Evolutionary conservation across 345 rosid species (phyloP), one percentile per base, ranked within the genome.

Genomic region (Eucalyptus sideroxylon): DNA sequence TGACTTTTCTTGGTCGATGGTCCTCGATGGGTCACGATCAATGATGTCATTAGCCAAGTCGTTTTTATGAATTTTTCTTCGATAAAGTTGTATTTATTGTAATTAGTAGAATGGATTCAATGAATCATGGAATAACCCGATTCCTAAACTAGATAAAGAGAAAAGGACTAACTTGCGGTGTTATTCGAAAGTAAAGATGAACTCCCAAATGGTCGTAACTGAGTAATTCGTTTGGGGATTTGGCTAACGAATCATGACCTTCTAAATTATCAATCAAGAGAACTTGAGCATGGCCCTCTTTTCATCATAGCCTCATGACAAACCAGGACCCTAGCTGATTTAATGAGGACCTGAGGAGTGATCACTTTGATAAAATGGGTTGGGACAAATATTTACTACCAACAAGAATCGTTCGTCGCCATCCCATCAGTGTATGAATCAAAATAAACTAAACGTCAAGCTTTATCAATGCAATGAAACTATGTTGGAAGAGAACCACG

Each of bases 151-250:
- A 30, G 5, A 16, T 67, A 67, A 67, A 67, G 16, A n/a, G 34
- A n/a, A 5, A 16, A 67, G 11, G 37, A n/a, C 2, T 16, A 1
- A 34, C 13, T 1, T 0, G 5, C 0, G 1, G 6, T 34, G 82
- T 34, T 34, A 69, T 69, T 16, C 2, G 1, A 3, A 69, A 5
- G 13, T 17, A 34, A 19, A 19, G 0, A 17, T 34, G 17, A 9
- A 34, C 13, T 34, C 44, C 4, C 13, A 4, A 6, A 69, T 69
- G 3, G 44, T 34, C 81, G 0, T 3, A 5, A 9, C 1, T 3
- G 2, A 9, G 26, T 17, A 34, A 17, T 34, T 8, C 0, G 0
- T 10, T 9, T 1, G 3, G 3, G 13, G 6, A 34, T 17, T 9
- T 69, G 44, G 44, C 26, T 19, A 69, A 17, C 3, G 7, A 34